Base-by-base conservation (phyloP, 352 stramenopile species). In the Globisporangium acanthophoron region DNA sequence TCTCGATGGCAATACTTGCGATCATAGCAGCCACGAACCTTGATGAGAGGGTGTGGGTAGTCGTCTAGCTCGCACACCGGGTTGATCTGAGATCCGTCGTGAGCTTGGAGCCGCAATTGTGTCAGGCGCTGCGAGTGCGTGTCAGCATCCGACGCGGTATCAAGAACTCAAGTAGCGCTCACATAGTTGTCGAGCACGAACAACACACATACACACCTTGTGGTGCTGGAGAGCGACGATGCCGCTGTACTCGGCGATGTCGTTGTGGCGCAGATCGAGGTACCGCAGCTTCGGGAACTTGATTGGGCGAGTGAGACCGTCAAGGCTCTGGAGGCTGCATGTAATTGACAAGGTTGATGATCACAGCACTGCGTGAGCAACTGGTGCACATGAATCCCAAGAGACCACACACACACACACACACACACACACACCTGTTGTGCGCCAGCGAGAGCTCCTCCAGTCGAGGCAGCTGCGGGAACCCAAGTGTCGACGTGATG, bases 281-380 rank as follows among this genome's bases (percentile, higher is more conserved):
- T 91, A 91, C 24, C 73, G 66, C 52, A 94, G 60, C 33, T 77
- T 74, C 2, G 84, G 81, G 24, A 92, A 80, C 62, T 94, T 94
- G 3, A 91, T 58, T 0, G 84, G 81, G 0, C 79, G 72, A 0
- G 73, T 61, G 18, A 91, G 37, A 0, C 78, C 84, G 18, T 90
- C 78, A 11, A 94, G 64, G 12, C 51, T 37, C 16, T 53, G 52
- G 13, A 93, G 37, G 46, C 84, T 90, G 24, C 5, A 3, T 9
- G 31, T 9, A 35, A 9, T 35, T 4, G 5, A 35, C 31, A 35
- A 35, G 31, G 31, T 35, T 9, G 29, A 45, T n/a, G 37, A 9
- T 56, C n/a, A 56, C 18, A 18, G 9, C 20, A 41, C 13, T 16
- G 5, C 43, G 3, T 15, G 20, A 37, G 20, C 44, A 39, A 12